Percentiles rank a stretch among this genome's conserved stretches.
Conservation (phyloP, 768 basidiomycete species). For the Hygrophoropsis aurantiaca region DNA sequence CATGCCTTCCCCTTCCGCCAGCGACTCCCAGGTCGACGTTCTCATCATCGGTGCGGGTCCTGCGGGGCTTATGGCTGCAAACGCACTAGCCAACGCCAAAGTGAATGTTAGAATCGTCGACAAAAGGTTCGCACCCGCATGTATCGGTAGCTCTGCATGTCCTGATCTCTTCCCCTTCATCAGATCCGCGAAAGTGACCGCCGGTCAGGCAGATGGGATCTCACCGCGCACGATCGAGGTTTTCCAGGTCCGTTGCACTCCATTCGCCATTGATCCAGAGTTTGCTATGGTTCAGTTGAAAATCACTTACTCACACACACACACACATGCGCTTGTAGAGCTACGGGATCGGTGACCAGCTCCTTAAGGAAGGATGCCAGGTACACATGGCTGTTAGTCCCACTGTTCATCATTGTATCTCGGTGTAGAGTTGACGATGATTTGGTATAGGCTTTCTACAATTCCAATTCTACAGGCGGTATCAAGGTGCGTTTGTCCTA, state of each 20-base stretch:
- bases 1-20: slow-evolving; percentile 4
- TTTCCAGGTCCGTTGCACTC: slow-evolving; percentile 34
- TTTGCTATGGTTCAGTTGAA: no score
- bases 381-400: slow-evolving; percentile 67
- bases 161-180: not conserved
- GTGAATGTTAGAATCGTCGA: slow-evolving; percentile 41
- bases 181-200: slow-evolving; percentile 15
- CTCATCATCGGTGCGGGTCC: slow-evolving; percentile 45
- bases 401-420: not conserved
- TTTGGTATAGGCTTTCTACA: slow-evolving; percentile 64
- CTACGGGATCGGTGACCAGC: slow-evolving; percentile 66
- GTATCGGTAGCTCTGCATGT: not conserved
- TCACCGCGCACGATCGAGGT: slow-evolving; percentile 38
- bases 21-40: slow-evolving; percentile 36
- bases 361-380: slow-evolving; percentile 61
- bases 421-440: not conserved
- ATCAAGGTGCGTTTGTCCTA: slow-evolving; percentile 46
- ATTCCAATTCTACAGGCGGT: slow-evolving; percentile 58
- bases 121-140: slow-evolving; percentile 29
- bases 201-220: slow-evolving; percentile 29
- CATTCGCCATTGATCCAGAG: not conserved
- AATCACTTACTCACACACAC: not conserved
- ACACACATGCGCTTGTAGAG: slow-evolving; percentile 61
- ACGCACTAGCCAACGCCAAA: slow-evolving; percentile 35
- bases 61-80: slow-evolving; percentile 43